phyloP scores from a whole-genome alignment of 495 filamentous ascomycete genomes.

The Neurospora sp. region DNA sequence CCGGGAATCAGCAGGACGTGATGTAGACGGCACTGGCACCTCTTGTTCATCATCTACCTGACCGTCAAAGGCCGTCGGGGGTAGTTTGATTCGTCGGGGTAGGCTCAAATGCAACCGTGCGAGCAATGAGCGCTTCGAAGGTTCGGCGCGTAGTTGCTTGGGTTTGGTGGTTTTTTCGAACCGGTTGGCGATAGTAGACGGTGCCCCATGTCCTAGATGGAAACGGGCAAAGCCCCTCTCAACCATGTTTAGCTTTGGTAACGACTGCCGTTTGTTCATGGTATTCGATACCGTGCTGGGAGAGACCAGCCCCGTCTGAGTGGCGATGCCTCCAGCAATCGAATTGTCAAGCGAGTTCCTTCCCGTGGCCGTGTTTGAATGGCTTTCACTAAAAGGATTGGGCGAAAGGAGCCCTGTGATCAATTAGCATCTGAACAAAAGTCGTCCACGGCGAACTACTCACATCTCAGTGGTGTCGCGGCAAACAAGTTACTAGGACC shows the following conservation, averaged over 20 bases:
- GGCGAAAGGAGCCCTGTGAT: not conserved
- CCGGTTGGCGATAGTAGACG: conserved; percentile 18
- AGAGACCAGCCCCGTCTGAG: not conserved
- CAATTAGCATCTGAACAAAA: not conserved
- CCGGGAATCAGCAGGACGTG: not conserved
- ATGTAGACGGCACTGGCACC: not conserved
- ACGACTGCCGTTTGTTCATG: conserved; percentile 13
- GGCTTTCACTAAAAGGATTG: not conserved
- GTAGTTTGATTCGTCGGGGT: conserved; percentile 17
- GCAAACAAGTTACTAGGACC: not conserved
- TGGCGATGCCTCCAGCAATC: not conserved
- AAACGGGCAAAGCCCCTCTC: conserved; percentile 24
- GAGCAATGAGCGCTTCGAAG: conserved; percentile 21
- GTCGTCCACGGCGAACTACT: not conserved
- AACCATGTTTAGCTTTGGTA: conserved; percentile 16
- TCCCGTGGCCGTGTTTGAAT: conserved; percentile 5
- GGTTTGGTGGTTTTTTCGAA: conserved; percentile 22
- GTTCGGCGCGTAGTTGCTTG: conserved; percentile 1
- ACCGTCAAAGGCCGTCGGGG: conserved; percentile 11
- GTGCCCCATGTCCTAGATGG: conserved; percentile 18
- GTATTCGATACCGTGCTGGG: conserved; percentile 9
- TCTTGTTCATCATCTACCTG: not conserved
- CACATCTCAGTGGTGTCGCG: not conserved
- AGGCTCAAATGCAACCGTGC: conserved; percentile 24
- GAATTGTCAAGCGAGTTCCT: not conserved